phyloP scores from a whole-genome alignment of 352 stramenopile genomes.

The Phytophthora tubulina region DNA sequence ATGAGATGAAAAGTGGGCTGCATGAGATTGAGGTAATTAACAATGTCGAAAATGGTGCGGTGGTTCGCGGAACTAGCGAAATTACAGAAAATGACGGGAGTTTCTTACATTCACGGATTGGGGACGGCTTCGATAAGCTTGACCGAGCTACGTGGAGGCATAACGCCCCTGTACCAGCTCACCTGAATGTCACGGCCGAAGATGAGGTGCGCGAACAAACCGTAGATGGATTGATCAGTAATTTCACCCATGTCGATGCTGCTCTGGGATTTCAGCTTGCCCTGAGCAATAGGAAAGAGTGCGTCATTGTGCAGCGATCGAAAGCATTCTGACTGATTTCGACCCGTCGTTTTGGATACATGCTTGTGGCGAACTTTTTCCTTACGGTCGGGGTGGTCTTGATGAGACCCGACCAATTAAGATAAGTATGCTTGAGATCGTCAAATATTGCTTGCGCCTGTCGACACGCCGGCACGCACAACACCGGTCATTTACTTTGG shows the following conservation, averaged over 20 bases:
- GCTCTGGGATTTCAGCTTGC: background rate
- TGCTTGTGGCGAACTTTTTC: constrained; percentile 17
- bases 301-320: constrained; percentile 23
- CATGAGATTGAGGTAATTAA: background rate
- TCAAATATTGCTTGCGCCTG: constrained; percentile 13
- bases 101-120: background rate
- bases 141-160: constrained; percentile 5
- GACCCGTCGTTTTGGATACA: constrained; percentile 24
- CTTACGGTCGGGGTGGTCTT: constrained; percentile 32
- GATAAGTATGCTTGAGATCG: constrained; percentile 14
- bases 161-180: constrained; percentile 1
- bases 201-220: constrained; percentile 12
- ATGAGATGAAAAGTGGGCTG: background rate
- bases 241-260: constrained; percentile 2
- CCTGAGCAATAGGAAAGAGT: constrained; percentile 1
- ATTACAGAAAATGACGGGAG: background rate
- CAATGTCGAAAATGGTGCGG: background rate
- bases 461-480: background rate
- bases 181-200: background rate
- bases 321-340: constrained; percentile 31
- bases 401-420: constrained; percentile 20
- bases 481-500: constrained; percentile 8
- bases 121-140: background rate
- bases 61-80: background rate
- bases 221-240: constrained; percentile 1